These are phyloP conservation scores for Trypanosoma scelopori DNA, from an alignment of 208 protist genomes.

Conservation along the genomic window DNA sequence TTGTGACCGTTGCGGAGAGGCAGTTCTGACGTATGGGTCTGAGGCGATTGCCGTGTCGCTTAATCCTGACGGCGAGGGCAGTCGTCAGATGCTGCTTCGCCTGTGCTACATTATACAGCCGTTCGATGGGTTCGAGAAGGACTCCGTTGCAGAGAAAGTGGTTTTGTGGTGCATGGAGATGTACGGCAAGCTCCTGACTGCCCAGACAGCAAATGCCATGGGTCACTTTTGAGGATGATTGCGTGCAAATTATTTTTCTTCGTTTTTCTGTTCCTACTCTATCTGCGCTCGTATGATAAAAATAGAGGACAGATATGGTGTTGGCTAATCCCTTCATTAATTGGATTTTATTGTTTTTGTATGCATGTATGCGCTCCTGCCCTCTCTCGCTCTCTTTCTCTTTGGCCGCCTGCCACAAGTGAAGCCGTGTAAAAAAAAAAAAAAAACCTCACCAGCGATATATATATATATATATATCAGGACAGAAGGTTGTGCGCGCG, in stretches of 20 bases:
- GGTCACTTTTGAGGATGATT: neutral
- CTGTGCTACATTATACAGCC: constrained; percentile 15
- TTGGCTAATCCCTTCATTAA: no score
- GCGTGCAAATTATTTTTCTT: neutral
- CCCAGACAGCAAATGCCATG: constrained; percentile 10
- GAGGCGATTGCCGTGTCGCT: constrained; percentile 22
- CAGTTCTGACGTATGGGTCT: neutral
- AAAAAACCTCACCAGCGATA: no score
- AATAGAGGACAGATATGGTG: neutral
- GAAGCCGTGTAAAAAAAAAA: no score
- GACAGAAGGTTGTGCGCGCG: no score
- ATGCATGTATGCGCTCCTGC: no score
- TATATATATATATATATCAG: no score
- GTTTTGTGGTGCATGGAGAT: constrained; percentile 24
- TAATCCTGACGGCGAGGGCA: neutral
- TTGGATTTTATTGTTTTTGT: no score
- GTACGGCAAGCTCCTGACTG: constrained; percentile 26
- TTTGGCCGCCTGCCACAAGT: no score
- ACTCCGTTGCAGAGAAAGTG: constrained; percentile 6
- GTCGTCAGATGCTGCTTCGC: constrained; percentile 7
- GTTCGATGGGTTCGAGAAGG: constrained; percentile 13
- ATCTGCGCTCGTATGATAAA: neutral
- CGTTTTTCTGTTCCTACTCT: neutral
- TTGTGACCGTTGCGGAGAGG: neutral
- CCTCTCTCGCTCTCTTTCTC: no score